Percentiles rank a stretch among this genome's conserved stretches.
phyloP scores from a whole-genome alignment of 2,329 filamentous ascomycete genomes.

The Raffaelea ambrosiae region DNA sequence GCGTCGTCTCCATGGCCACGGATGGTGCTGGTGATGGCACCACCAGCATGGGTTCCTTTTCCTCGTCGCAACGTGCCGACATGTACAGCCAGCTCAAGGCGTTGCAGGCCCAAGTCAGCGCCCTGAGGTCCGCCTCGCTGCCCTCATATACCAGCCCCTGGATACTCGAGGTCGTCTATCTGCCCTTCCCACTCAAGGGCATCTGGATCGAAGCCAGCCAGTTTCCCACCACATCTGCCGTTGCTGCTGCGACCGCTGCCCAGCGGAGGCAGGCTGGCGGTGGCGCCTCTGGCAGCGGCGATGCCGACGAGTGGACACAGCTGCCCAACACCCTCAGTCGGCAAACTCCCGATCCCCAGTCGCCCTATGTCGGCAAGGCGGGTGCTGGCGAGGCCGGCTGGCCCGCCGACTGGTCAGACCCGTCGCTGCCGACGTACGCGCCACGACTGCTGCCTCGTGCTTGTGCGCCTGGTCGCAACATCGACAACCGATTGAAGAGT shows the following conservation, averaged over 20 bases:
- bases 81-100: slow-evolving; percentile 41
- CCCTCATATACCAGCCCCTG: slow-evolving; percentile 59
- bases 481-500: slow-evolving; percentile 66
- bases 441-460: slow-evolving; percentile 63
- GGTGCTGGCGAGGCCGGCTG: slow-evolving; percentile 27
- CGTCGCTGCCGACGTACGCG: slow-evolving; percentile 20
- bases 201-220: slow-evolving; percentile 44
- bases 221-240: slow-evolving; percentile 28
- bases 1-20: slow-evolving; percentile 37
- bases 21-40: slow-evolving; percentile 20
- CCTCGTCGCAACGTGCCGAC: slow-evolving; percentile 28
- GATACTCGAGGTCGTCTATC: slow-evolving; percentile 67
- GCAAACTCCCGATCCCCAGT: slow-evolving; percentile 35
- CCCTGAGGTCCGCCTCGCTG: slow-evolving; percentile 45
- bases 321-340: slow-evolving; percentile 38
- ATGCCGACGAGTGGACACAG: slow-evolving; percentile 46
- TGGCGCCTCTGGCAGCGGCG: slow-evolving; percentile 15
- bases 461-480: slow-evolving; percentile 51
- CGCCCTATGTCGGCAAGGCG: slow-evolving; percentile 40
- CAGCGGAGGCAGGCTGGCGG: slow-evolving; percentile 20
- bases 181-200: slow-evolving; percentile 57
- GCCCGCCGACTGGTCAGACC: neutral
- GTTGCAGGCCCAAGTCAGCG: slow-evolving; percentile 40
- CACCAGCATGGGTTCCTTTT: neutral
- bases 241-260: slow-evolving; percentile 8